A percentile compares a stretch with the other conserved stretches of the same genome.
These are phyloP conservation scores for Dryas alaskensis DNA, from an alignment of 306 rosid genomes.

Conservation along the genomic window DNA sequence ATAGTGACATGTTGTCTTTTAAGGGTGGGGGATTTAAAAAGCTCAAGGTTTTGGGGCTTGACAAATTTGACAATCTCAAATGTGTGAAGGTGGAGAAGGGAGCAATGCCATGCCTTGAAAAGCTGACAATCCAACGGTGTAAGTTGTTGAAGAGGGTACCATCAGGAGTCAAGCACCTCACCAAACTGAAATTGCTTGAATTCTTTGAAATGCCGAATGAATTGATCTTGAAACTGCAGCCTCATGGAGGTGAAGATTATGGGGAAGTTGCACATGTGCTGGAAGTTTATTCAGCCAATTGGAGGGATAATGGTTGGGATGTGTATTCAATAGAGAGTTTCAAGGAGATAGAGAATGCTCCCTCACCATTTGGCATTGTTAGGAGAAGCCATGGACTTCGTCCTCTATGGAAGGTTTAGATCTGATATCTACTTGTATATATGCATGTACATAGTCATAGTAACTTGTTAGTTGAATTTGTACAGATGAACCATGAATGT, in stretches of 20 bases:
- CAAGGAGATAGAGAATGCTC: slow-evolving; percentile 8
- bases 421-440: background rate
- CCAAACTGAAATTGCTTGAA: slow-evolving; percentile 47
- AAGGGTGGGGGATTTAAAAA: slow-evolving; percentile 47
- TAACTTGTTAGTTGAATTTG: background rate
- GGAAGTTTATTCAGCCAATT: slow-evolving; percentile 52
- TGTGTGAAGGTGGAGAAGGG: slow-evolving; percentile 44
- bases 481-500: background rate
- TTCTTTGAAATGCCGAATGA: slow-evolving; percentile 64
- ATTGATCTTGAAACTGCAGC: slow-evolving; percentile 45
- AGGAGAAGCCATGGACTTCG: slow-evolving; percentile 19
- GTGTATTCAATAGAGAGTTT: slow-evolving; percentile 40
- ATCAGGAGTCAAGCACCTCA: slow-evolving; percentile 52
- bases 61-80: slow-evolving; percentile 48
- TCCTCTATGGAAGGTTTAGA: slow-evolving; percentile 24
- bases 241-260: slow-evolving; percentile 45
- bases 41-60: slow-evolving; percentile 60
- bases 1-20: slow-evolving; percentile 50
- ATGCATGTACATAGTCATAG: background rate
- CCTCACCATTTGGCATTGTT: slow-evolving; percentile 4
- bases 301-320: slow-evolving; percentile 73
- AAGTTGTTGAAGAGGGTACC: slow-evolving; percentile 46
- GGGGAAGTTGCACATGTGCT: slow-evolving; percentile 54
- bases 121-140: slow-evolving; percentile 51
- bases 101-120: slow-evolving; percentile 64